Evolutionary conservation across 257 asterid genomes (phyloP), one percentile per base, ranked within the genome.

Genomic region (Rubia yunnanensis): DNA sequence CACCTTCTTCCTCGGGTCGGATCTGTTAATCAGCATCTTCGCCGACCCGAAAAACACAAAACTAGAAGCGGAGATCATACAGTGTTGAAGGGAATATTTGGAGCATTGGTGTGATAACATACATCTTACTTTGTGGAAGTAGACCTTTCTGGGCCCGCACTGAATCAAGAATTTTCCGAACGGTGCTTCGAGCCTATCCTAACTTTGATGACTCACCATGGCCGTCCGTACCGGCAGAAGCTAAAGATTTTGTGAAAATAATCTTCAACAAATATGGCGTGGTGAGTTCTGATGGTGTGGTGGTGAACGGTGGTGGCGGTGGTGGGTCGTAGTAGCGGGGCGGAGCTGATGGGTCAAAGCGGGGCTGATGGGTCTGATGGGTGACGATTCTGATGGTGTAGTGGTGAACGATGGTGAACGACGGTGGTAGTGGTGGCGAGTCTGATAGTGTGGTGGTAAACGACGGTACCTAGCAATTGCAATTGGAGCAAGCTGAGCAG

Each of bases 81-180:
- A 35, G 39, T 35, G 39, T 35, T 4, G 39, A 35, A 9, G 39
- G 39, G 9, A 9, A 35, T 35, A 35, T 35, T 35, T 35, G 39
- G 39, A 35, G 39, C 39, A 35, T 35, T 35, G 39, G 39, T 35
- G 39, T 35, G 39, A 35, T 35, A 35, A 35, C 39, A 35, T 91
- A 91, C 82, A 91, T 91, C 70, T 80, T 91, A 66, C 62, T 92
- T 63, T 92, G 98, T 77, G 98, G 98, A 75, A 89, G 96, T 82
- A 83, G 98, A 54, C 98, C 98, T 61, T 92, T 92, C 65, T 92
- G 96, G 96, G 98, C 98, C 22, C 96, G 96, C 67, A 89, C 98
- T 4, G 98, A 92, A 75, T 92, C 98, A 0, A 96, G 98, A 55
- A 92, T 92, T 41, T 92, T 92, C 30, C 98, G 98, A 23, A 88